These are phyloP conservation scores for Metarhizium sp. DNA, from an alignment of 2,329 filamentous ascomycete species.

Conservation along the genomic window DNA sequence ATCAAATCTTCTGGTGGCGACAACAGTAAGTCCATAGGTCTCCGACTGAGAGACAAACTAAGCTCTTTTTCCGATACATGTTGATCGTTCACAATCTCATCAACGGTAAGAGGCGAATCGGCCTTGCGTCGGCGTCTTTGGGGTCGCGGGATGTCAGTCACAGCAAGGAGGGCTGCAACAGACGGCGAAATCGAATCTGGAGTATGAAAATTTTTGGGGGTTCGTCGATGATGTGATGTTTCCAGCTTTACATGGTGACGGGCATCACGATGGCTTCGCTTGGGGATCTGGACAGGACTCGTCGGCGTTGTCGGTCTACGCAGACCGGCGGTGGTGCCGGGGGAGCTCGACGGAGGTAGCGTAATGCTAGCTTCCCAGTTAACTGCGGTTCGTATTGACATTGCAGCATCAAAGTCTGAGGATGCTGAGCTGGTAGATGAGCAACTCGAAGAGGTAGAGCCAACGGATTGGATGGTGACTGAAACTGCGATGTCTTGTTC, in stretches of 20 bases:
- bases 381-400: conserved; percentile 24
- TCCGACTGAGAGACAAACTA: conserved; percentile 42
- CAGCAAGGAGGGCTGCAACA: conserved; percentile 50
- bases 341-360: conserved; percentile 18
- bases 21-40: conserved; percentile 49
- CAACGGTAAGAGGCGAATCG: conserved; percentile 36
- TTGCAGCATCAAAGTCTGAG: conserved; percentile 18
- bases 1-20: conserved; percentile 49
- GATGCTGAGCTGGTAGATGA: conserved; percentile 5
- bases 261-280: conserved; percentile 29
- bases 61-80: conserved; percentile 50
- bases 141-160: conserved; percentile 49
- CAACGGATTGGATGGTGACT: conserved; percentile 1
- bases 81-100: conserved; percentile 44
- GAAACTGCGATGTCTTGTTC: neutral
- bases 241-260: conserved; percentile 27
- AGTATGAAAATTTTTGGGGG: conserved; percentile 34
- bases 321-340: conserved; percentile 18
- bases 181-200: conserved; percentile 48
- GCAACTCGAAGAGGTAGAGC: neutral
- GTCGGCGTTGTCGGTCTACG: conserved; percentile 27
- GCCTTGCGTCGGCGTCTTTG: conserved; percentile 18
- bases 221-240: conserved; percentile 24
- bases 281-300: conserved; percentile 47
- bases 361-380: conserved; percentile 15